Evolutionary conservation across 805 yeast genomes (phyloP), one percentile per base, ranked within the genome.

Genomic region (Ogataea philodendri): DNA sequence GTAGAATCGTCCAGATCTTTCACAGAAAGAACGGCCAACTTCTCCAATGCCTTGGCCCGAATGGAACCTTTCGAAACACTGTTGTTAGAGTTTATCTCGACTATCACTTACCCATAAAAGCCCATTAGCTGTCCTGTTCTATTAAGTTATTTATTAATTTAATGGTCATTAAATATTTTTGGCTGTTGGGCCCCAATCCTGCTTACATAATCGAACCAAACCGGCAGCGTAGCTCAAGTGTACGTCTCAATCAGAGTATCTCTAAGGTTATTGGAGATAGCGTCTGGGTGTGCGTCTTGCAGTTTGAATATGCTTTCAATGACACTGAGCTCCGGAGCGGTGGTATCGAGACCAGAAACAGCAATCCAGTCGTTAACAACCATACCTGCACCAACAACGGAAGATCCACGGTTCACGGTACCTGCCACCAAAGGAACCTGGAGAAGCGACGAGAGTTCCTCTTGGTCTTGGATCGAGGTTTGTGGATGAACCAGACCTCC

Each of bases 371-470:
- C 99, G 61, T 93, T 93, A 35, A 89, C 98, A 36, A 93, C 97
- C 80, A 93, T 80, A 52, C 99, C 99, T 30, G 97, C 97, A 56
- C 98, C 98, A 43, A 93, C 95, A 32, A 90, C 97, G 4, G 95
- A 67, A 18, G 96, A 86, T 66, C 99, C 99, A 65, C 98, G 82
- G 71, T 93, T 93, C 41, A 93, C 89, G 24, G 97, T 89, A 64
- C 99, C 99, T 5, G 99, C 98, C 31, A 93, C 98, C 47, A 93
- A 72, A 37, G 99, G 99, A 26, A 93, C 95, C 68, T 93, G 98
- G 55, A 93, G 73, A 60, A 93, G 72, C 30, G 97, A 87, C 6
- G 96, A 85, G 52, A 93, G 74, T 68, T 93, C 99, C 69, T 93
- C 98, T 70, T 93, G 98, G 63, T 93, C 98, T 65, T 93, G 96